Conservation (phyloP, 2,329 filamentous ascomycete genomes). For the Dactylellina sp. region DNA sequence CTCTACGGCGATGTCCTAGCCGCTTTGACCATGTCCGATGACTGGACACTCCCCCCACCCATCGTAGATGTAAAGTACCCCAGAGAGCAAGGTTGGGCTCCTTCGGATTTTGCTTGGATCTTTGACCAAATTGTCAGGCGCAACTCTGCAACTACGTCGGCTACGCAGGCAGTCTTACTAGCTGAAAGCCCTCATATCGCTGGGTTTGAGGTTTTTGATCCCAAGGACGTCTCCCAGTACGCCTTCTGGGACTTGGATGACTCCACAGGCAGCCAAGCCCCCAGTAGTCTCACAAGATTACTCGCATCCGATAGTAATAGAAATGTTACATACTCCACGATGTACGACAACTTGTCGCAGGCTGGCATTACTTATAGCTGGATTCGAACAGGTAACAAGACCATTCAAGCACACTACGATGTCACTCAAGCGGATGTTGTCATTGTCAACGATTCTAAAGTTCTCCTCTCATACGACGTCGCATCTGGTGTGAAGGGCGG, state of each 20-base stretch:
- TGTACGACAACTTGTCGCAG: slow-evolving; percentile 73
- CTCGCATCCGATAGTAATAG: slow-evolving; percentile 72
- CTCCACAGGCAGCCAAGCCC: slow-evolving; percentile 75
- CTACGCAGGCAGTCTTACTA: slow-evolving; percentile 68
- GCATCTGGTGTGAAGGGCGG: slow-evolving; percentile 76
- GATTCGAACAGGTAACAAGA: slow-evolving; percentile 83
- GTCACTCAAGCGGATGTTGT: slow-evolving; percentile 82
- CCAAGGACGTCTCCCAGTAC: slow-evolving; percentile 70
- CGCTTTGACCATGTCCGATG: slow-evolving; percentile 80
- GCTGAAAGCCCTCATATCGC: slow-evolving; percentile 65
- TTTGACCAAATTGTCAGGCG: slow-evolving; percentile 66
- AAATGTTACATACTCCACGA: slow-evolving; percentile 72
- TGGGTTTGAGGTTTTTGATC: slow-evolving; percentile 64
- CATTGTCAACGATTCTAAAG: slow-evolving; percentile 81
- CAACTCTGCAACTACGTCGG: slow-evolving; percentile 62
- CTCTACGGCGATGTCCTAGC: slow-evolving; percentile 93
- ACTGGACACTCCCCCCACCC: slow-evolving; percentile 72
- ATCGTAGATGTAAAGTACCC: slow-evolving; percentile 92
- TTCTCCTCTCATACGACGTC: slow-evolving; percentile 82
- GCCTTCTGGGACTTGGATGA: slow-evolving; percentile 92
- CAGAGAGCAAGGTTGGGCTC: slow-evolving; percentile 75
- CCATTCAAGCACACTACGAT: slow-evolving; percentile 84
- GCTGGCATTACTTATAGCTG: slow-evolving; percentile 81
- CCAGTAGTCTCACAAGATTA: slow-evolving; percentile 72
- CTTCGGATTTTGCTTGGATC: slow-evolving; percentile 66